Base-by-base conservation (phyloP, 2,329 filamentous ascomycete species). In the Graphilbum sp. region DNA sequence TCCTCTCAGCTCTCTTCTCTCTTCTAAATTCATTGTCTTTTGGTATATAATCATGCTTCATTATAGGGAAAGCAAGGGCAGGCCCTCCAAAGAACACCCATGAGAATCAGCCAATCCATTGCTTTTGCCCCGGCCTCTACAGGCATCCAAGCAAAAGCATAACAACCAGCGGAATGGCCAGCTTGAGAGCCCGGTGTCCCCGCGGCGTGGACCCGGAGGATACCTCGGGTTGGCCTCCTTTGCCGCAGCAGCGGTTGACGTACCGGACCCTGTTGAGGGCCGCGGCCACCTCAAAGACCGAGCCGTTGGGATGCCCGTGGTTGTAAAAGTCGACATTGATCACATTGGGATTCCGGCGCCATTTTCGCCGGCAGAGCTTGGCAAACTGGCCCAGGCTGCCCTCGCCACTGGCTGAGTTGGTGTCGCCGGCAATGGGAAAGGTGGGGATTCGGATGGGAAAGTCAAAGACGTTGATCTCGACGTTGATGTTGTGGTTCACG, bases 401-500 rank as follows among this genome's bases (percentile, higher is more conserved):
- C 38, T 56, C 63, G 15, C 79, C 79, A 1, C 61, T 64, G 12
- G 66, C 67, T 12, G 68, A 73, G 51, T 92, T 92, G 16, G 82
- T 88, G 43, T 69, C 58, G 48, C 83, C 83, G 40, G 88, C 59
- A 31, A 76, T 53, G 5, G 75, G 70, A 0, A 75, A 73, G 41
- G 82, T 80, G 0, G 84, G 84, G 12, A 90, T 76, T 8, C 86
- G 61, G 34, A 90, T 53, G 17, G 66, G 61, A 15, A 69, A 53
- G 23, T 72, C 73, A 38, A 69, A 69, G 44, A 93, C 70, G 5
- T 29, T 15, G 27, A 29, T 11, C 46, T 86, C 68, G 42, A 79
- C 68, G 54, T 94, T 94, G 41, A 94, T 67, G 53, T 95, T 95
- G 62, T 95, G 87, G 58, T 95, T 95, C 50, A 80, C 71, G 51